Conservation (phyloP, 2,329 filamentous ascomycete genomes). For the Bipolaris oryzae region DNA sequence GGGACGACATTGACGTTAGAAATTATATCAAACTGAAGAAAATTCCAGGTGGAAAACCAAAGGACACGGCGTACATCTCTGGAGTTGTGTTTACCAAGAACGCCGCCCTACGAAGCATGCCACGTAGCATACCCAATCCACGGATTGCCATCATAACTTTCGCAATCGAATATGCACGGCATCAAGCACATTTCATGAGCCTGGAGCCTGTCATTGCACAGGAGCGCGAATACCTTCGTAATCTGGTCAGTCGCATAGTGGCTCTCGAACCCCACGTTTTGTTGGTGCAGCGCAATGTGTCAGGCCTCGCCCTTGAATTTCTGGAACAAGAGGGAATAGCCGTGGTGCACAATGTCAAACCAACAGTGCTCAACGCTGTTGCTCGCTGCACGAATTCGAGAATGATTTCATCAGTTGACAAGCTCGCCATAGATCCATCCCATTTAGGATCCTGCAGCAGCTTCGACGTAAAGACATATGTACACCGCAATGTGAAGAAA, state of each 20-base stretch:
- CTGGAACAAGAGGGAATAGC: conserved; percentile 88
- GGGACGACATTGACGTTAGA: conserved; percentile 95
- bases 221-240: conserved; percentile 89
- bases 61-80: conserved; percentile 94
- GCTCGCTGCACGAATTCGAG: conserved; percentile 89
- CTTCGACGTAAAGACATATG: conserved; percentile 95
- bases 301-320: conserved; percentile 86
- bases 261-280: conserved; percentile 83
- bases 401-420: conserved; percentile 93
- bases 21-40: conserved; percentile 98
- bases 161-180: conserved; percentile 91
- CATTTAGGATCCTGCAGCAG: conserved; percentile 80
- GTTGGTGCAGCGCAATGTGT: conserved; percentile 91
- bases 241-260: conserved; percentile 89
- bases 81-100: conserved; percentile 98
- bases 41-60: conserved; percentile 85
- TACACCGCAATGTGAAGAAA: conserved; percentile 83
- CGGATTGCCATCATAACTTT: conserved; percentile 93
- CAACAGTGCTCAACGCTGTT: conserved; percentile 92
- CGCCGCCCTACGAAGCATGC: conserved; percentile 94
- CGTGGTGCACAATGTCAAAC: conserved; percentile 95
- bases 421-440: conserved; percentile 77
- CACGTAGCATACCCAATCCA: conserved; percentile 79
- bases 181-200: conserved; percentile 96
- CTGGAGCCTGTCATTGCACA: conserved; percentile 95